A percentile compares a stretch with the other conserved stretches of the same genome.
Conservation (phyloP, 257 asterid genomes). For the Solanum bukasovii region DNA sequence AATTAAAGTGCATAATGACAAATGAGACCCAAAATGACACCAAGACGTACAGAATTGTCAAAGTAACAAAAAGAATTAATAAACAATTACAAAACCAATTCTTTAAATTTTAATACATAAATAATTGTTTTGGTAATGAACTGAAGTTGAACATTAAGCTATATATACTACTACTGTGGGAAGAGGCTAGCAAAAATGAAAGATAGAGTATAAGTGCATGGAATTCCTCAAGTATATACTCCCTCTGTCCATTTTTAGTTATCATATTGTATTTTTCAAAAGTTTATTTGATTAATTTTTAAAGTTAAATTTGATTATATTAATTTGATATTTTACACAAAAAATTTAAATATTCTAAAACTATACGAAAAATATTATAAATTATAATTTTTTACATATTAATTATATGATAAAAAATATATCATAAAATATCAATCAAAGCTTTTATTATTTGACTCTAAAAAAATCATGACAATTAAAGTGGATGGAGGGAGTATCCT, state of each 20-base stretch:
- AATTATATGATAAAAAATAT: too few species aligned
- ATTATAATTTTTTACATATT: too few species aligned
- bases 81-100: not conserved
- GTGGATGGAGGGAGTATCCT: not conserved
- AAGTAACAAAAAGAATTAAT: not conserved
- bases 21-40: not conserved
- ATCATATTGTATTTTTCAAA: accelerated
- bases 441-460: accelerated
- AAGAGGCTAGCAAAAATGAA: not conserved
- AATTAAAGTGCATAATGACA: not conserved
- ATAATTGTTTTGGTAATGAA: not conserved
- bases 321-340: too few species aligned
- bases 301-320: too few species aligned
- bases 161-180: not conserved
- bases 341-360: too few species aligned
- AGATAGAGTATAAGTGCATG: not conserved
- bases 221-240: not conserved
- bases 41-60: not conserved
- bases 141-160: not conserved
- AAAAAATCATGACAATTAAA: too few species aligned
- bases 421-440: too few species aligned
- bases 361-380: too few species aligned
- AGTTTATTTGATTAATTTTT: too few species aligned
- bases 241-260: too few species aligned
- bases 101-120: not conserved